phyloP scores from a whole-genome alignment of 2,329 filamentous ascomycete genomes.

The Aspergillus persii region DNA sequence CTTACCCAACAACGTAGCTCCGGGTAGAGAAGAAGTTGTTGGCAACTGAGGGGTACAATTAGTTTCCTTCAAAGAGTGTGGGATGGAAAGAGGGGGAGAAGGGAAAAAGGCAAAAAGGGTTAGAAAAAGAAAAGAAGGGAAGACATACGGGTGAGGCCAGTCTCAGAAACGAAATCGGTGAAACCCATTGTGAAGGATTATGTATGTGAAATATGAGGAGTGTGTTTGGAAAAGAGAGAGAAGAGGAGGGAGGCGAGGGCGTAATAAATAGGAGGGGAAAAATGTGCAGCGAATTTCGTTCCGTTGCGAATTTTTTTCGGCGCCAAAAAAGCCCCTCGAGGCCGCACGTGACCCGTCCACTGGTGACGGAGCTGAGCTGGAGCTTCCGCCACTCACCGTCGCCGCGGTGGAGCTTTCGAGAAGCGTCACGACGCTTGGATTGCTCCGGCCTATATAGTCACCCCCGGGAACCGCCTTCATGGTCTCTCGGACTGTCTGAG shows the following conservation, averaged over 20 bases:
- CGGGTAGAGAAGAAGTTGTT: slow-evolving; percentile 55
- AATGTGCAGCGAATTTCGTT: slow-evolving; percentile 33
- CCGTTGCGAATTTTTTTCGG: slow-evolving; percentile 23
- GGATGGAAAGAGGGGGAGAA: slow-evolving; percentile 5
- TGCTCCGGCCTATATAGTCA: neutral
- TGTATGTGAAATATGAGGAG: slow-evolving; percentile 16
- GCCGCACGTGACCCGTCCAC: slow-evolving; percentile 30
- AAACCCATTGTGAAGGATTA: slow-evolving; percentile 59
- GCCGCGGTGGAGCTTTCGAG: slow-evolving; percentile 37
- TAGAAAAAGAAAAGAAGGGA: slow-evolving; percentile 21
- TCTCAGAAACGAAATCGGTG: slow-evolving; percentile 62
- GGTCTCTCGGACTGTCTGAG: neutral
- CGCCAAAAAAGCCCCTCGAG: slow-evolving; percentile 23
- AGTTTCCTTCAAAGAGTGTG: slow-evolving; percentile 19
- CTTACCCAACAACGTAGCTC: slow-evolving; percentile 82
- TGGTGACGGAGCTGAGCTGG: slow-evolving; percentile 27
- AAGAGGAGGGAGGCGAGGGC: slow-evolving; percentile 18
- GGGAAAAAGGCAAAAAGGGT: slow-evolving; percentile 10
- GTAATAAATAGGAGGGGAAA: slow-evolving; percentile 27
- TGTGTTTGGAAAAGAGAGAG: slow-evolving; percentile 18
- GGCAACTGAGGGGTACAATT: slow-evolving; percentile 41
- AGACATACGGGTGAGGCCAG: slow-evolving; percentile 59
- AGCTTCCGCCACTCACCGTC: slow-evolving; percentile 34
- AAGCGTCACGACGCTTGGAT: slow-evolving; percentile 18
- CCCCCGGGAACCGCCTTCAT: neutral